Evolutionary conservation across 2,329 filamentous ascomycete species (phyloP), one percentile per base, ranked within the genome.

Genomic region (Coniella vitis): DNA sequence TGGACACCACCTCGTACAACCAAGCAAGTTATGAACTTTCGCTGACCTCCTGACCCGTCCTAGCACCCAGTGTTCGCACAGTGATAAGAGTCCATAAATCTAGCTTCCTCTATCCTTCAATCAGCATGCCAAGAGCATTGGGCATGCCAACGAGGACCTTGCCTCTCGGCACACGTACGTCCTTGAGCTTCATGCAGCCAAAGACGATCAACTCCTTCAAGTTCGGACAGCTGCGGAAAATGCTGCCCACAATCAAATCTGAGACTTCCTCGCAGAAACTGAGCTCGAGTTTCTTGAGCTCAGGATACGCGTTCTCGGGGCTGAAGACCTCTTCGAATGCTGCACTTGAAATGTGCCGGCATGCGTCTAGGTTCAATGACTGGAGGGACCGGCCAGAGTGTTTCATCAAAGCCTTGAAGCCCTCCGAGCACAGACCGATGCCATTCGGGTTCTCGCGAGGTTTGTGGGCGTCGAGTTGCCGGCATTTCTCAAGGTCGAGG

Each of bases 341-440:
- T 14, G 77, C 69, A 31, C 76, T 73, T 1, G 80, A 76, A 54
- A 97, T 90, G 63, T 95, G 86, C 3, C 91, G 84, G 61, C 89
- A 95, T 0, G 85, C 87, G 13, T 87, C 79, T n/a, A 96, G 72
- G 60, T 94, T 87, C 31, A 97, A 71, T 36, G 76, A 70, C 51
- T 75, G 73, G 2, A 97, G 66, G 10, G 68, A 72, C 1, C 68
- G 61, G 4, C 87, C 87, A 0, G 90, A 95, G 62, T 96, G 91
- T 0, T 71, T 69, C 87, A 96, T 95, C 38, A 96, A 68, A 0
- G 88, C 87, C 55, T 76, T 71, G 68, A 97, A 91, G 0, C 86
- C 90, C 5, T 76, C 67, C 1, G 82, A 84, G 45, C 84, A 88
- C 29, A 96, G 74, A 2, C 90, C 91, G 38, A 91, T 69, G 20